Evolutionary conservation across 805 yeast genomes (phyloP).

Genomic region (Ogataea allantospora): DNA sequence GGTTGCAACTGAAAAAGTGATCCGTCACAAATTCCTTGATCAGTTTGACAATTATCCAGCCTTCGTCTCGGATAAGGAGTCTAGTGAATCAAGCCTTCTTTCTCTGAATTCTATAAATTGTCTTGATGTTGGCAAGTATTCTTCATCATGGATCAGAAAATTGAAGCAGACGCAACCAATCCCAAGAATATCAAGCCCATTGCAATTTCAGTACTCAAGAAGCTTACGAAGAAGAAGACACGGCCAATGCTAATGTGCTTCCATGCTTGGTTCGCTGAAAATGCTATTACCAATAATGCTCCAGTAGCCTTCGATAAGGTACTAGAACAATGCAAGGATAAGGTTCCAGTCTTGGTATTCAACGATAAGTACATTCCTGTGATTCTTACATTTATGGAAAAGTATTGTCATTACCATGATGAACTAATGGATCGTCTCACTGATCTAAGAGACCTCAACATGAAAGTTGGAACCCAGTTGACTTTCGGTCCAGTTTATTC

Average conservation of each 20-base stretch:
- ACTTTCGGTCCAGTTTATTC: slow-evolving; percentile 14
- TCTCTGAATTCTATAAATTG: slow-evolving; percentile 2
- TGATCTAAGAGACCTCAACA: slow-evolving; percentile 19
- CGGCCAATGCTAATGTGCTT: slow-evolving; percentile 20
- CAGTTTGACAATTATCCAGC: neutral
- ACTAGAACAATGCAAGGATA: neutral
- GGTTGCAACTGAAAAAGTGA: slow-evolving; percentile 22
- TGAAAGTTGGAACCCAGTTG: slow-evolving; percentile 2
- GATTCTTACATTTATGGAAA: slow-evolving; percentile 14
- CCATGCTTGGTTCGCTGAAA: slow-evolving; percentile 20
- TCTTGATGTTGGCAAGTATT: neutral
- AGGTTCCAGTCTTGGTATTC: slow-evolving; percentile 7
- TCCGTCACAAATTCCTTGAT: slow-evolving; percentile 5
- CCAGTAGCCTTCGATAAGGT: slow-evolving; percentile 6
- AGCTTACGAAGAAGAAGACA: slow-evolving; percentile 26
- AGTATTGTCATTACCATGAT: slow-evolving; percentile 8
- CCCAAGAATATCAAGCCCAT: slow-evolving; percentile 16
- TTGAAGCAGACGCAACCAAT: slow-evolving; percentile 14
- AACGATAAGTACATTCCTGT: slow-evolving; percentile 19
- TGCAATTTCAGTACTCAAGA: slow-evolving; percentile 19
- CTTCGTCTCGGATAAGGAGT: neutral
- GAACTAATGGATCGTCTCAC: slow-evolving; percentile 14
- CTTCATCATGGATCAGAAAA: slow-evolving; percentile 1
- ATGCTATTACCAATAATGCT: slow-evolving; percentile 1
- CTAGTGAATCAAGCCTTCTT: neutral